phyloP scores from a whole-genome alignment of 441 rosid species.

The Pelargonium citronellum region DNA sequence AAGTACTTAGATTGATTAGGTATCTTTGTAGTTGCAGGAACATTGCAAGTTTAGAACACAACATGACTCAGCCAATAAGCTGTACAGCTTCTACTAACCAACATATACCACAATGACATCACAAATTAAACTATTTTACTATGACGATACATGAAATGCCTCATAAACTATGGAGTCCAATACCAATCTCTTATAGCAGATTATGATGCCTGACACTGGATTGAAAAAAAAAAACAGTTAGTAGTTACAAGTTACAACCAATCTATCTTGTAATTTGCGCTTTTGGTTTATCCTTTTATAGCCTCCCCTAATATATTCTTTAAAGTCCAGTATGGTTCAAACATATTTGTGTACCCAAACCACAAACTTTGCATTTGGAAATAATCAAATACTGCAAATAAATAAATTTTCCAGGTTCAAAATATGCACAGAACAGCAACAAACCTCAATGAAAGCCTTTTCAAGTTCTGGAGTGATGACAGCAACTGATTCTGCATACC shows the following conservation, averaged over 20 bases:
- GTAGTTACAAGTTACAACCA: constrained; percentile 3
- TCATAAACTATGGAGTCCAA: neutral
- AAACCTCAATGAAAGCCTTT: constrained; percentile 70
- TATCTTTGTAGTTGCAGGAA: neutral
- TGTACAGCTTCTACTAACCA: neutral
- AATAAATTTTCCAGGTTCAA: neutral
- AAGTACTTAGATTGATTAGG: neutral
- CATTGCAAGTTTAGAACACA: neutral
- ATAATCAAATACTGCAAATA: neutral
- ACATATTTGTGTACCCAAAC: neutral
- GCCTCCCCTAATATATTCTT: neutral
- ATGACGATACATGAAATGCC: neutral
- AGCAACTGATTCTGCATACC: constrained; percentile 72
- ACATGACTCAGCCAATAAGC: constrained; percentile 3
- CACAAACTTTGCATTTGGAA: neutral
- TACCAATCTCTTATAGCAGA: neutral
- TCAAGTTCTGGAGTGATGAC: constrained; percentile 71
- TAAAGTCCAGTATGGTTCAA: neutral
- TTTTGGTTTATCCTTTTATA: neutral
- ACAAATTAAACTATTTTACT: neutral
- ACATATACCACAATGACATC: neutral
- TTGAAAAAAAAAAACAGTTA: neutral
- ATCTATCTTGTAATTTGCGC: neutral
- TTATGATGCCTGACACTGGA: neutral
- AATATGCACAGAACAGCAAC: constrained; percentile 12